A percentile compares a stretch with the other conserved stretches of the same genome.
Evolutionary conservation across 2,329 filamentous ascomycete genomes (phyloP).

Genomic region (Amauroascus niger): DNA sequence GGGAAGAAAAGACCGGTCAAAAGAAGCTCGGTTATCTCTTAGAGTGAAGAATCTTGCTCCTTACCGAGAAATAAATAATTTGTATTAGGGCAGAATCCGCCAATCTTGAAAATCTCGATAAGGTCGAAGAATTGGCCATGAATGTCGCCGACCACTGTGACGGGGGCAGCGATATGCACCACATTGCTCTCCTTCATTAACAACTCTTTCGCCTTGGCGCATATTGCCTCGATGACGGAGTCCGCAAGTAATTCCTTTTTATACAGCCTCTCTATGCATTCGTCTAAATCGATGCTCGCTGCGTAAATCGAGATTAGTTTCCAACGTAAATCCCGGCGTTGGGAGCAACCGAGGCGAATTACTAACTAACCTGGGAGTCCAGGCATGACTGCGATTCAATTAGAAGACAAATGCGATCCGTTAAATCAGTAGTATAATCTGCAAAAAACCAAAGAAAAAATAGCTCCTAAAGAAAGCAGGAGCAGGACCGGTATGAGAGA

Average conservation of each 20-base stretch:
- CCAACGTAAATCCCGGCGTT: neutral
- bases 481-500: constrained; percentile 2
- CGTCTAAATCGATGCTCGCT: constrained; percentile 96
- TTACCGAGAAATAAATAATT: constrained; percentile 95
- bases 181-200: constrained; percentile 99
- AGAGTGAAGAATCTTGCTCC: too few species aligned
- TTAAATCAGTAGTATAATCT: neutral
- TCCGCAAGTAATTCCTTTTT: constrained; percentile 95
- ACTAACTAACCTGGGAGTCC: constrained; percentile 15
- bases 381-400: constrained; percentile 12
- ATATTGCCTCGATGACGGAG: constrained; percentile 97
- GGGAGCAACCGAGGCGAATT: neutral
- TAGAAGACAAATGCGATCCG: neutral
- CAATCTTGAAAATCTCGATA: constrained; percentile 98
- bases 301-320: constrained; percentile 4
- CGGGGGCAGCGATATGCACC: constrained; percentile 87
- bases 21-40: too few species aligned
- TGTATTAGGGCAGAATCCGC: constrained; percentile 91
- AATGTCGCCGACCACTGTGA: constrained; percentile 96
- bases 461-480: constrained; percentile 2
- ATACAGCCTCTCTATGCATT: constrained; percentile 94
- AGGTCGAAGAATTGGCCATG: constrained; percentile 98
- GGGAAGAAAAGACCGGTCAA: neutral
- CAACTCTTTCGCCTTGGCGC: constrained; percentile 96
- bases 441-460: neutral